A percentile compares a stretch with the other conserved stretches of the same genome.
These are phyloP conservation scores for Orbilia ellipsospora DNA, from an alignment of 2,329 filamentous ascomycete species.

Conservation along the genomic window DNA sequence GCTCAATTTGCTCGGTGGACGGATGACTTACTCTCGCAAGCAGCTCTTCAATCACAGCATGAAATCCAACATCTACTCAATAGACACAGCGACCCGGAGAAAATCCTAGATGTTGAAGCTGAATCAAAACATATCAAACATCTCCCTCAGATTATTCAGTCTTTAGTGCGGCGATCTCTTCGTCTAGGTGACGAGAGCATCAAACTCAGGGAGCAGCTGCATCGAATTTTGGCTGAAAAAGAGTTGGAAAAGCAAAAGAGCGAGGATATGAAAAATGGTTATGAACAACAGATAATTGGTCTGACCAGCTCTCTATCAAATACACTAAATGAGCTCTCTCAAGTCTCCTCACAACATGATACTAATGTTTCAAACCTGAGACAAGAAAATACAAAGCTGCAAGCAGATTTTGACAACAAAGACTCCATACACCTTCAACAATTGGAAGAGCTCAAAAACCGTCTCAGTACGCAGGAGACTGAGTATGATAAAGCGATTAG, in stretches of 20 bases:
- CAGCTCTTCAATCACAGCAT: no score
- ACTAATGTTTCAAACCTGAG: slow-evolving; percentile 19
- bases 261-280: slow-evolving; percentile 29
- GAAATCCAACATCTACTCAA: no score
- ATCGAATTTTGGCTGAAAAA: slow-evolving; percentile 21
- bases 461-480: not conserved
- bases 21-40: no score
- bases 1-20: no score
- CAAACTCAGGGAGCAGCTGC: slow-evolving; percentile 13
- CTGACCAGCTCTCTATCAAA: slow-evolving; percentile 48
- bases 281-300: slow-evolving; percentile 46
- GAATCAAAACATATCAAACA: not conserved
- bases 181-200: slow-evolving; percentile 19
- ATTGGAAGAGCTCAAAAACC: slow-evolving; percentile 15
- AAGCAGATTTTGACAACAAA: slow-evolving; percentile 21
- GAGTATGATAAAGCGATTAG: slow-evolving; percentile 26
- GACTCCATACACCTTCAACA: slow-evolving; percentile 13
- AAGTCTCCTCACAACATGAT: slow-evolving; percentile 47
- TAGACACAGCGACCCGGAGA: no score
- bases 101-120: no score
- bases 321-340: slow-evolving; percentile 45
- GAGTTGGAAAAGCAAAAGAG: slow-evolving; percentile 30
- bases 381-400: slow-evolving; percentile 33
- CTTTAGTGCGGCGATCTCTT: slow-evolving; percentile 17
- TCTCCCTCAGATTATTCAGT: slow-evolving; percentile 15